Percentiles rank a stretch among this genome's conserved stretches.
phyloP scores from a whole-genome alignment of 176 grass and related monocot genomes.

The Saccharum officinarum region DNA sequence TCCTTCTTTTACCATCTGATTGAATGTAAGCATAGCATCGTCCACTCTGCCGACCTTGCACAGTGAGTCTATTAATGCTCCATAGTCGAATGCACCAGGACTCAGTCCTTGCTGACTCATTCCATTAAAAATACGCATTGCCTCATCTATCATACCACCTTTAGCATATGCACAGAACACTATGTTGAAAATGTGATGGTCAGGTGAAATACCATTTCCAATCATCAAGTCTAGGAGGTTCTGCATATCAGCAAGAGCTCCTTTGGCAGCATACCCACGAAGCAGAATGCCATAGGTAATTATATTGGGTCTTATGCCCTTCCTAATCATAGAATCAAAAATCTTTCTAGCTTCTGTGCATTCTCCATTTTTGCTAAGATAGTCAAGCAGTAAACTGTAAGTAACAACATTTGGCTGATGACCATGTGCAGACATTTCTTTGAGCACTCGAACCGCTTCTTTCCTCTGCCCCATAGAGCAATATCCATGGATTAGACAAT shows the following conservation, averaged over 20 bases:
- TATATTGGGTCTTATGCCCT: slow-evolving; percentile 6
- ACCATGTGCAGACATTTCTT: background rate
- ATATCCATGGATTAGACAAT: background rate
- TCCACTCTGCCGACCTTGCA: background rate
- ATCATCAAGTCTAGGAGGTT: background rate
- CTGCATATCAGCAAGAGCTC: background rate
- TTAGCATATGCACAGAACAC: slow-evolving; percentile 5
- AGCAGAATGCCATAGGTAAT: background rate
- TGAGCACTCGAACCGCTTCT: background rate
- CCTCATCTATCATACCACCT: background rate
- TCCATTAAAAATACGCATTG: background rate
- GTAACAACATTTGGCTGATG: background rate
- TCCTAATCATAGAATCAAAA: slow-evolving; percentile 27
- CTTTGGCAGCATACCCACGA: background rate
- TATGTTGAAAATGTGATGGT: background rate
- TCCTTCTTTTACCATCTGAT: slow-evolving; percentile 2
- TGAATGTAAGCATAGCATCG: background rate
- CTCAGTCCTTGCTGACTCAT: background rate
- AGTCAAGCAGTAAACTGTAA: background rate
- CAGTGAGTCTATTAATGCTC: background rate
- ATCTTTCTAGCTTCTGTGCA: background rate
- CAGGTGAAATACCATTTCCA: background rate
- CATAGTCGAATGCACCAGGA: background rate
- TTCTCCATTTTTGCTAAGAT: slow-evolving; percentile 1
- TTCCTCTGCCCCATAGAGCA: background rate